These are phyloP conservation scores for Wickerhamiella brachini DNA, from an alignment of 805 yeast genomes.

Conservation along the genomic window DNA sequence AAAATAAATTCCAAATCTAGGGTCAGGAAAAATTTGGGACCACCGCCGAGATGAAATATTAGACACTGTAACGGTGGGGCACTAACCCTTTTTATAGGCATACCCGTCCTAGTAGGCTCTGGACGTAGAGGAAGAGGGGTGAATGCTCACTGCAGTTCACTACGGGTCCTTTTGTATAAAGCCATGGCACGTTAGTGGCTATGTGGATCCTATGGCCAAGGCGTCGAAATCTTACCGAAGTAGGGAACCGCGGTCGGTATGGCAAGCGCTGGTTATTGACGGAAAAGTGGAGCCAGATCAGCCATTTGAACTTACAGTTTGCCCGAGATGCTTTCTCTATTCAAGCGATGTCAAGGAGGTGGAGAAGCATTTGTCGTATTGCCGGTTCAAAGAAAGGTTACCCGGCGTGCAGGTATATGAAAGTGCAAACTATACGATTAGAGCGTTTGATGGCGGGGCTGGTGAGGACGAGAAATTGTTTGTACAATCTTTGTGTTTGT, in stretches of 20 bases:
- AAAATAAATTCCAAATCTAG: not conserved
- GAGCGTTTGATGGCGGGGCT: slow-evolving; percentile 53
- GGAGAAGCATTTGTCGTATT: slow-evolving; percentile 31
- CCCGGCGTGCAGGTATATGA: slow-evolving; percentile 64
- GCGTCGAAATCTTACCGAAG: slow-evolving; percentile 16
- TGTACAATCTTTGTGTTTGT: slow-evolving; percentile 70
- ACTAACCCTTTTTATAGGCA: too few relatives aligned
- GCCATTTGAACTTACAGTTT: slow-evolving; percentile 37
- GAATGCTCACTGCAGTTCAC: slow-evolving; percentile 49
- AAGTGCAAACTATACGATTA: slow-evolving; percentile 41
- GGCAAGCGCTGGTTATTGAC: slow-evolving; percentile 12
- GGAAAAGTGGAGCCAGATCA: slow-evolving; percentile 39
- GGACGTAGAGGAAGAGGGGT: not conserved
- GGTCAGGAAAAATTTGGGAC: not conserved
- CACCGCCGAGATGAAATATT: not conserved
- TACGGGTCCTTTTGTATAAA: slow-evolving; percentile 56
- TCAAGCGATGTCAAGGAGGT: slow-evolving; percentile 36
- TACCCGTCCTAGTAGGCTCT: too few relatives aligned
- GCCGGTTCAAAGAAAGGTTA: slow-evolving; percentile 18
- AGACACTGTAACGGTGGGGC: not conserved
- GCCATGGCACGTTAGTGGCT: slow-evolving; percentile 85
- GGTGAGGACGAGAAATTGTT: slow-evolving; percentile 35
- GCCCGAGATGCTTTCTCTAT: slow-evolving; percentile 78
- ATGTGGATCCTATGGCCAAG: slow-evolving; percentile 34
- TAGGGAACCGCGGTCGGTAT: slow-evolving; percentile 14